Percentiles rank a stretch among this genome's conserved stretches.
Conservation (phyloP, 2,329 filamentous ascomycete genomes). For the Colletotrichum siamense region DNA sequence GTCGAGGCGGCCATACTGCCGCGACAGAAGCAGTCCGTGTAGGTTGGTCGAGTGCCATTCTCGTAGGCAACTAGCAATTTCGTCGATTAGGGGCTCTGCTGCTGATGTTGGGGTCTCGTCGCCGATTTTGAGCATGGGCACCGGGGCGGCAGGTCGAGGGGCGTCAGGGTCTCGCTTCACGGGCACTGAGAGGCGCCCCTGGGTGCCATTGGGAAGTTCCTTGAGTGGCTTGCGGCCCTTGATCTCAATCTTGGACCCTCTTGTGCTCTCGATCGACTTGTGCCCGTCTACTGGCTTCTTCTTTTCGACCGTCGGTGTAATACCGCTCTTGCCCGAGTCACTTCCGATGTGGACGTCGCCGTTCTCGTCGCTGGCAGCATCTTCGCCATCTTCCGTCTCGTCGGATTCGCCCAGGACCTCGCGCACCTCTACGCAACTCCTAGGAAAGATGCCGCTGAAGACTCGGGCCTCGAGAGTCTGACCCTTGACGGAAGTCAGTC, state of each 20-base stretch:
- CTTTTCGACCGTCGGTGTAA: constrained; percentile 42
- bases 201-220: constrained; percentile 44
- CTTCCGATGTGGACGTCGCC: constrained; percentile 32
- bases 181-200: constrained; percentile 50
- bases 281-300: constrained; percentile 37
- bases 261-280: constrained; percentile 27
- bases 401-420: constrained; percentile 85
- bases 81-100: constrained; percentile 91
- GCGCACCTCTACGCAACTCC: constrained; percentile 91
- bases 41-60: constrained; percentile 99
- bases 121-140: constrained; percentile 96
- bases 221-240: constrained; percentile 25
- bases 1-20: constrained; percentile 82
- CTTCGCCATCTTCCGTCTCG: constrained; percentile 51
- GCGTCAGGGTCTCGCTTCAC: constrained; percentile 67
- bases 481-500: constrained; percentile 87
- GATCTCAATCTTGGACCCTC: constrained; percentile 17
- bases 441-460: constrained; percentile 97
- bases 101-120: constrained; percentile 93
- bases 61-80: constrained; percentile 93
- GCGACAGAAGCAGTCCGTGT: constrained; percentile 84
- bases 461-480: constrained; percentile 95
- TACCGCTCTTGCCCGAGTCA: constrained; percentile 62
- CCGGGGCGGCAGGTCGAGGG: constrained; percentile 85
- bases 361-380: constrained; percentile 26